Percentiles rank a stretch among this genome's conserved stretches.
phyloP scores from a whole-genome alignment of 768 basidiomycete genomes.

The Myochromella boudieri region DNA sequence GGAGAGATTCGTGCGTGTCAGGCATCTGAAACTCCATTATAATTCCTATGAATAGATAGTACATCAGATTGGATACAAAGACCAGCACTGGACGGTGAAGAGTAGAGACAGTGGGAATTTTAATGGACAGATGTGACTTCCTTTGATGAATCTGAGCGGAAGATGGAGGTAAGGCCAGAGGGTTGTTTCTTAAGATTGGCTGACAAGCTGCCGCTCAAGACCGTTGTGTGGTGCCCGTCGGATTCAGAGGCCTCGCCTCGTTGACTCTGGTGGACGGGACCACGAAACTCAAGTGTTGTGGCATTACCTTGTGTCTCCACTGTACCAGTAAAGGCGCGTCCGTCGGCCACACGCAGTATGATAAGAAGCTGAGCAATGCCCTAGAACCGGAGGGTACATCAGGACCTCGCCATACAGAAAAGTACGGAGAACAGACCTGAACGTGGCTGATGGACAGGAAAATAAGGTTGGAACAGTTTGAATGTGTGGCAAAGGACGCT shows the following conservation, averaged over 20 bases:
- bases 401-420: background rate
- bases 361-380: background rate
- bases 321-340: background rate
- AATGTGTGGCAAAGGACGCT: background rate
- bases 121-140: background rate
- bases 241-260: constrained; percentile 16
- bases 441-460: constrained; percentile 4
- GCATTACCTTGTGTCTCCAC: background rate
- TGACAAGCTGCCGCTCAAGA: background rate
- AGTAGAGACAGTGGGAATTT: constrained; percentile 14
- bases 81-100: too few species aligned
- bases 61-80: background rate
- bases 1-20: background rate
- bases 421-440: background rate
- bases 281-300: background rate
- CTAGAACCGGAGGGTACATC: background rate
- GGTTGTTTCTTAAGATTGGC: background rate
- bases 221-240: background rate
- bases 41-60: background rate
- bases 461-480: constrained; percentile 2
- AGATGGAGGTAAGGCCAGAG: background rate
- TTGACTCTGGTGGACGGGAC: constrained; percentile 33
- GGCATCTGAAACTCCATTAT: background rate
- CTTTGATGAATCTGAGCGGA: background rate
- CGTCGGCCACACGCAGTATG: background rate